Percentiles rank a stretch among this genome's conserved stretches.
Conservation (phyloP, 164 flowering plant species). For the Tetrastigma voinierianum region DNA sequence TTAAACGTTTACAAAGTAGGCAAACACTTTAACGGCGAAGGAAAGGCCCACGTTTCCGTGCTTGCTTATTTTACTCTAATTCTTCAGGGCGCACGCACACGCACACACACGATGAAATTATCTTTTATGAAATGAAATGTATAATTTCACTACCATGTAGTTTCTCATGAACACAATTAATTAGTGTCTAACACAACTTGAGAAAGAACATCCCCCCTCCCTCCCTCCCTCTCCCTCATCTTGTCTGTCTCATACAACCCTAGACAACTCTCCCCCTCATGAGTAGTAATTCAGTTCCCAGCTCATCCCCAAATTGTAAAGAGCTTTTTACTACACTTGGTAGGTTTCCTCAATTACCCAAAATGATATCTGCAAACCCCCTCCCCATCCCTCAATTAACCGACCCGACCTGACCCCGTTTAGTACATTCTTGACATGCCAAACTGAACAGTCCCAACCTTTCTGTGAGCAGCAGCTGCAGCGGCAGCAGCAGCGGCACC, state of each 20-base stretch:
- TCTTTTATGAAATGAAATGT: constrained; percentile 4
- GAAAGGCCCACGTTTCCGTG: no score
- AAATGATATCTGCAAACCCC: not conserved
- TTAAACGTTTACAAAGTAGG: no score
- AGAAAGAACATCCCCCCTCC: not conserved
- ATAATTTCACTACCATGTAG: constrained; percentile 10
- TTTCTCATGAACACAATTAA: not conserved
- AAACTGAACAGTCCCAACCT: constrained; percentile 62
- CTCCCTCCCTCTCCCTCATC: not conserved
- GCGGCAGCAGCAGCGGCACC: constrained; percentile 40
- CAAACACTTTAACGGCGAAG: no score
- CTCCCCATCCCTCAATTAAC: not conserved
- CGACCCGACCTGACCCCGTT: no score
- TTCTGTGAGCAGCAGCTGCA: constrained; percentile 54
- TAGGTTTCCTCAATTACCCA: not conserved
- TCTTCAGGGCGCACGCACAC: no score
- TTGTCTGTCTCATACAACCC: not conserved
- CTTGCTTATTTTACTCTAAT: no score
- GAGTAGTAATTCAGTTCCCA: not conserved
- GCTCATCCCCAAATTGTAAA: not conserved
- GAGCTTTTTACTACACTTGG: not conserved
- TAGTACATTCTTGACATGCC: constrained; percentile 76
- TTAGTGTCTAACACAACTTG: not conserved
- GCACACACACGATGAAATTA: not conserved
- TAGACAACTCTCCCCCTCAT: no score